Conservation (phyloP, 495 filamentous ascomycete species). For the Podospora pseudopauciseta region DNA sequence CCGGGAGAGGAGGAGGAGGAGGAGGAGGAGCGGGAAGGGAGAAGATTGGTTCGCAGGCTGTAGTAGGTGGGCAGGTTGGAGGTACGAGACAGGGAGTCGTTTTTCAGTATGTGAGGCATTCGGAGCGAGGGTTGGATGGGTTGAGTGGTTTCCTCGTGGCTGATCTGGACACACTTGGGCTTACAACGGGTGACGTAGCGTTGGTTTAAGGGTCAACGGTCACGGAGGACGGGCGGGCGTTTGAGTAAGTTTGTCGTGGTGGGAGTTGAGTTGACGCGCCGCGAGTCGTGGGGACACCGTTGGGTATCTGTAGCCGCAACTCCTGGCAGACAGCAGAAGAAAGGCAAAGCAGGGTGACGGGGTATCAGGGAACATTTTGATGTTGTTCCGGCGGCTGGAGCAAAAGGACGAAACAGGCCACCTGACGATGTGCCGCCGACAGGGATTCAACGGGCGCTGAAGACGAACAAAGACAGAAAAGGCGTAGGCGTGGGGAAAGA, state of each 20-base stretch:
- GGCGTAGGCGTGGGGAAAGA: not conserved
- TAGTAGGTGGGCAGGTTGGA: not conserved
- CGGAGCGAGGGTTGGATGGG: not conserved
- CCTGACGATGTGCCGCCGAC: conserved; percentile 15
- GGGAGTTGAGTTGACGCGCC: not conserved
- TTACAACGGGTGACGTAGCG: conserved; percentile 1
- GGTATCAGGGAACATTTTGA: not conserved
- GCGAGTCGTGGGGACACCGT: conserved; percentile 1
- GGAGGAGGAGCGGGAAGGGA: not conserved
- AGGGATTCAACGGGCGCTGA: not conserved
- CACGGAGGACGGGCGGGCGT: not conserved
- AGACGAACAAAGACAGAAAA: not conserved
- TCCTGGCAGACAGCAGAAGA: not conserved
- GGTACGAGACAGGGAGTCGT: not conserved
- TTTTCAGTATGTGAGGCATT: not conserved
- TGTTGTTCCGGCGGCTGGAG: not conserved
- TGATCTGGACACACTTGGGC: not conserved
- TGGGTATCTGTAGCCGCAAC: not conserved
- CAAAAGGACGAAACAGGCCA: conserved; percentile 11
- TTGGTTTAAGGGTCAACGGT: not conserved
- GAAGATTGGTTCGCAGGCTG: not conserved
- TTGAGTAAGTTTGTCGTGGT: conserved; percentile 3
- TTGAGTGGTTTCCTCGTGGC: not conserved
- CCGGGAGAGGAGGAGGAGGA: not conserved
- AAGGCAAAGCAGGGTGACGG: not conserved